These are phyloP conservation scores for Amborella trichopoda DNA, from an alignment of 164 flowering plant genomes.

Conservation along the genomic window DNA sequence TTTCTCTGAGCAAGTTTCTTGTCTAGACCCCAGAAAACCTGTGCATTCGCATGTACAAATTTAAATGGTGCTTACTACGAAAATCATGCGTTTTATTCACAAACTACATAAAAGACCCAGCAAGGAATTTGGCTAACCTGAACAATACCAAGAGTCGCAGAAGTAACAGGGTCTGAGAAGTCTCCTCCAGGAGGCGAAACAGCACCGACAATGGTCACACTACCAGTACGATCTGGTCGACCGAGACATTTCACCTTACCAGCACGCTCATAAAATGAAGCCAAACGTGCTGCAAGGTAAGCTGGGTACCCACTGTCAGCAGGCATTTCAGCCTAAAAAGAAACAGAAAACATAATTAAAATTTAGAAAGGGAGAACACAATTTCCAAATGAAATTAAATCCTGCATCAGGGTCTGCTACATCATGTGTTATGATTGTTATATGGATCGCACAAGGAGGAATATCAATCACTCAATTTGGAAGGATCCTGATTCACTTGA, in stretches of 20 bases:
- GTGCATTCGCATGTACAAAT: too few species aligned
- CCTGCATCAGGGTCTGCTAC: too few species aligned
- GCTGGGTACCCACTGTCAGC: constrained; percentile 99
- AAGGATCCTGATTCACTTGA: too few species aligned
- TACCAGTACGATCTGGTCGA: constrained; percentile 92
- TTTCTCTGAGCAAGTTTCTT: constrained; percentile 99
- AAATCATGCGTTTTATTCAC: too few species aligned
- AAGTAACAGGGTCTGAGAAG: constrained; percentile 98
- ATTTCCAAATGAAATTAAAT: too few species aligned
- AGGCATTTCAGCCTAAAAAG: constrained; percentile 85
- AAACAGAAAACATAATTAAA: neutral
- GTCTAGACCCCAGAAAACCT: constrained; percentile 99
- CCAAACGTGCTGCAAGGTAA: constrained; percentile 93
- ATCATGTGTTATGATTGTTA: too few species aligned
- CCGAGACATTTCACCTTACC: constrained; percentile 99
- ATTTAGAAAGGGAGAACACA: too few species aligned
- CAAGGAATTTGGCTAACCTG: too few species aligned
- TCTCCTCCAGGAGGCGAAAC: constrained; percentile 99
- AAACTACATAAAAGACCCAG: too few species aligned
- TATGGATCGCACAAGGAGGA: too few species aligned
- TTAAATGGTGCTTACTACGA: too few species aligned
- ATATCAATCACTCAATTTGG: too few species aligned
- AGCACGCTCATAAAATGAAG: constrained; percentile 98
- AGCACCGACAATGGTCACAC: constrained; percentile 99
- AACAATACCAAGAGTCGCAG: constrained; percentile 95